phyloP scores from a whole-genome alignment of 352 stramenopile species.

The Globisporangium ultimum region DNA sequence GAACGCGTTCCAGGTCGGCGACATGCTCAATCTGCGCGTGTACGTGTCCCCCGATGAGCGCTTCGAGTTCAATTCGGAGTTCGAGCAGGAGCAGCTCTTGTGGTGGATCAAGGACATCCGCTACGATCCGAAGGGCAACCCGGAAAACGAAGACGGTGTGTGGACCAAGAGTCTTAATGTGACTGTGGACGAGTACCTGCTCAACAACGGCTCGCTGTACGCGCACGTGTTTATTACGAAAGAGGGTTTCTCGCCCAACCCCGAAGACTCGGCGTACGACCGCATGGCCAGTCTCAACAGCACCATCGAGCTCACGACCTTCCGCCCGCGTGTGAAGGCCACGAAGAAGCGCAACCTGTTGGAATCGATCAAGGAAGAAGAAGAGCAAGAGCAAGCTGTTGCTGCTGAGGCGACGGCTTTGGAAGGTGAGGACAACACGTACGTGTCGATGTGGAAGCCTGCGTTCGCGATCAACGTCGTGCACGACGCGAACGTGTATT shows the following conservation, averaged over 20 bases:
- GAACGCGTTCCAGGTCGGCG: constrained; percentile 60
- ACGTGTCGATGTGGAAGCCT: constrained; percentile 84
- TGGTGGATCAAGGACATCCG: constrained; percentile 53
- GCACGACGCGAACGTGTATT: constrained; percentile 70
- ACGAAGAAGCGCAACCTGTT: constrained; percentile 80
- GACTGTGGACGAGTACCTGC: constrained; percentile 61
- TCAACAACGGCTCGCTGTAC: constrained; percentile 75
- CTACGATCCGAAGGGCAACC: constrained; percentile 52
- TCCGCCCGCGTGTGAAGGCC: constrained; percentile 67
- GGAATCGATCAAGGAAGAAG: constrained; percentile 17
- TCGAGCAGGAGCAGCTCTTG: constrained; percentile 55
- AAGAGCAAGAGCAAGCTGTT: constrained; percentile 11
- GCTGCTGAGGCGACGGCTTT: constrained; percentile 1
- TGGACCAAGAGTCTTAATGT: constrained; percentile 64
- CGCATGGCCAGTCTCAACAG: constrained; percentile 48
- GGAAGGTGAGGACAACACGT: constrained; percentile 27
- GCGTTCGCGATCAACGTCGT: constrained; percentile 64
- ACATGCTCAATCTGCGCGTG: constrained; percentile 55
- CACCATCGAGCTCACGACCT: constrained; percentile 66
- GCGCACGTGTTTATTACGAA: constrained; percentile 86
- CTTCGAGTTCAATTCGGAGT: constrained; percentile 48
- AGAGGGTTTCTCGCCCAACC: constrained; percentile 66
- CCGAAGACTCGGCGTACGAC: constrained; percentile 54
- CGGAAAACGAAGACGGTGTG: constrained; percentile 39
- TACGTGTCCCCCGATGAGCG: constrained; percentile 48